These are phyloP conservation scores for Rhodocollybia butyracea DNA, from an alignment of 768 basidiomycete species.

Conservation along the genomic window DNA sequence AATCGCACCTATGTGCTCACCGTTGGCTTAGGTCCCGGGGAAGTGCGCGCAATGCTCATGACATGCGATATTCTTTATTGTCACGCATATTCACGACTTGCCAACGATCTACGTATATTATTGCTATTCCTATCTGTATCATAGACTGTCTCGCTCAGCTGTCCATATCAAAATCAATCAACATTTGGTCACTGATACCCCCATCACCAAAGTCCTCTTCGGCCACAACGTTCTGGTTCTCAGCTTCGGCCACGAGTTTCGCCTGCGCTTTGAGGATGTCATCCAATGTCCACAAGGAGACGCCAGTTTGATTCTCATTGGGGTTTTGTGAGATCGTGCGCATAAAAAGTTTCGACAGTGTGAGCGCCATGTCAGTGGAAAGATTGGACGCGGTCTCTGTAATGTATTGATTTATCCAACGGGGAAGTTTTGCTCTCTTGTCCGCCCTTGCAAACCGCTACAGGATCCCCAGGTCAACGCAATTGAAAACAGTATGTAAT, in stretches of 20 bases:
- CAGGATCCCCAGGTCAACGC: not conserved
- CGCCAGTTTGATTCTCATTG: conserved; percentile 91
- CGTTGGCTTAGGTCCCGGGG: conserved; percentile 28
- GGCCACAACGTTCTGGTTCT: conserved; percentile 41
- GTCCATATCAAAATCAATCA: conserved; percentile 51
- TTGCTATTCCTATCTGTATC: conserved; percentile 6
- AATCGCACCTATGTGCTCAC: conserved; percentile 15
- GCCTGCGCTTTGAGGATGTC: conserved; percentile 85
- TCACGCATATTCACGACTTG: conserved; percentile 10
- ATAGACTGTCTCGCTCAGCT: conserved; percentile 5
- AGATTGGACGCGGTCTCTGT: conserved; percentile 97
- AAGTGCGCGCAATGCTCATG: conserved; percentile 35
- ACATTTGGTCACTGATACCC: conserved; percentile 59
- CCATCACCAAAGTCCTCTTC: conserved; percentile 69
- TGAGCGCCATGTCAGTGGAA: conserved; percentile 96
- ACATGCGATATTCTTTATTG: not conserved
- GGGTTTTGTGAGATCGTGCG: conserved; percentile 98
- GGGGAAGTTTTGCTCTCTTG: conserved; percentile 92
- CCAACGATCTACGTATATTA: conserved; percentile 1
- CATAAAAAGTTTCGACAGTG: conserved; percentile 94
- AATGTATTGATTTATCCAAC: conserved; percentile 99
- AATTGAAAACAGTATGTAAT: not conserved
- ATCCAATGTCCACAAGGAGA: conserved; percentile 93
- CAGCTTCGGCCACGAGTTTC: conserved; percentile 63
- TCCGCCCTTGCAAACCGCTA: conserved; percentile 91